These are phyloP conservation scores for Rubia yunnanensis DNA, from an alignment of 257 asterid species.

Conservation along the genomic window DNA sequence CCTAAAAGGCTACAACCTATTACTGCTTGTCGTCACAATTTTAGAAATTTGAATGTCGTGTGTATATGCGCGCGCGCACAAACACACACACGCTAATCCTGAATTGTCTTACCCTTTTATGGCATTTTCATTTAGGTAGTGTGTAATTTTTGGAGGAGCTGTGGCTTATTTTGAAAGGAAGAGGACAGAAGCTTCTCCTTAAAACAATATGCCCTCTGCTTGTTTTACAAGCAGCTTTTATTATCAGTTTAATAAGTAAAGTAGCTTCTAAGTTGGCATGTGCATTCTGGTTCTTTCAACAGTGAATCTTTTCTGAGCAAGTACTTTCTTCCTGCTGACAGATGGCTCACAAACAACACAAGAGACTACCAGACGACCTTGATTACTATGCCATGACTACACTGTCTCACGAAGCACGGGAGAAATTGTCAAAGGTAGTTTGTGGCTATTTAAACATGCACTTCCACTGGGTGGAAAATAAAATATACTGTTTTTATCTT, in stretches of 20 bases:
- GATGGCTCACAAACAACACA: slow-evolving; percentile 89
- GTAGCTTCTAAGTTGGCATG: neutral
- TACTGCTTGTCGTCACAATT: neutral
- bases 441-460: neutral
- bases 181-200: neutral
- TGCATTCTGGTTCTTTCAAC: neutral
- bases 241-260: no score
- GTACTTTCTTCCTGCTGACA: slow-evolving; percentile 28
- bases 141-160: neutral
- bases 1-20: neutral
- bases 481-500: neutral
- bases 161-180: neutral
- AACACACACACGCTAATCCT: neutral
- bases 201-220: no score
- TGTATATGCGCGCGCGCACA: neutral
- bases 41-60: neutral
- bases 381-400: slow-evolving; percentile 77
- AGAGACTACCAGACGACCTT: slow-evolving; percentile 58
- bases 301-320: neutral
- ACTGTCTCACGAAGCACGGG: slow-evolving; percentile 86
- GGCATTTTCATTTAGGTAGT: neutral
- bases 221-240: neutral
- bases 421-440: slow-evolving; percentile 85
- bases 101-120: neutral
- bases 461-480: neutral